Evolutionary conservation across 257 asterid genomes (phyloP).

Genomic region (Cruciata laevipes): DNA sequence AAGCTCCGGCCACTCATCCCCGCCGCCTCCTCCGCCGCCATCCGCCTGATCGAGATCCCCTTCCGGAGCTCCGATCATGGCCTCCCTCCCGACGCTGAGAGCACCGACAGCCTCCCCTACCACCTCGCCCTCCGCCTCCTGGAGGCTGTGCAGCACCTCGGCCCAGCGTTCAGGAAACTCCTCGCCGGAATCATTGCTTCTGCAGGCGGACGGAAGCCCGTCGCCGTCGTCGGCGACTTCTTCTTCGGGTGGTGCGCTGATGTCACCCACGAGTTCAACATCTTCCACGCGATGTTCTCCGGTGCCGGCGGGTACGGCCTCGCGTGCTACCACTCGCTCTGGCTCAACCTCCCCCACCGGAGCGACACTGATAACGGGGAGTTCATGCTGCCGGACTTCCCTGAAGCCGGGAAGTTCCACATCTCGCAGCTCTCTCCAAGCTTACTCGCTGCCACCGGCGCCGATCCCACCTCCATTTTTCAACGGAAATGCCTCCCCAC

Average conservation of each 20-base stretch:
- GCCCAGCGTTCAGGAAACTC: slow-evolving; percentile 25
- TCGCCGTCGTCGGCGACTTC: slow-evolving; percentile 44
- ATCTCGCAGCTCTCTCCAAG: slow-evolving; percentile 43
- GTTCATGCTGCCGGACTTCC: slow-evolving; percentile 52
- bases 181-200: slow-evolving; percentile 17
- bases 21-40: slow-evolving; percentile 15
- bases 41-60: slow-evolving; percentile 40
- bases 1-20: slow-evolving; percentile 33
- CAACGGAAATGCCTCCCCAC: slow-evolving; percentile 27
- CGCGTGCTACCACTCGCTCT: slow-evolving; percentile 54
- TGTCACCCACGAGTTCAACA: slow-evolving; percentile 39
- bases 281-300: slow-evolving; percentile 44
- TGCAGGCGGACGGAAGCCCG: slow-evolving; percentile 26
- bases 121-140: slow-evolving; percentile 32
- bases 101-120: slow-evolving; percentile 40
- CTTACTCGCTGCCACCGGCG: slow-evolving; percentile 27
- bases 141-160: slow-evolving; percentile 27
- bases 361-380: slow-evolving; percentile 23
- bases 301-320: slow-evolving; percentile 52
- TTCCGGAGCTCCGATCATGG: slow-evolving; percentile 42
- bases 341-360: slow-evolving; percentile 51
- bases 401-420: slow-evolving; percentile 49
- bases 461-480: slow-evolving; percentile 33
- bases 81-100: slow-evolving; percentile 45
- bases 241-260: slow-evolving; percentile 54